A percentile compares a stretch with the other conserved stretches of the same genome.
phyloP scores from a whole-genome alignment of 1,284 basidiomycete species.

The Limonomyces culmigenus region DNA sequence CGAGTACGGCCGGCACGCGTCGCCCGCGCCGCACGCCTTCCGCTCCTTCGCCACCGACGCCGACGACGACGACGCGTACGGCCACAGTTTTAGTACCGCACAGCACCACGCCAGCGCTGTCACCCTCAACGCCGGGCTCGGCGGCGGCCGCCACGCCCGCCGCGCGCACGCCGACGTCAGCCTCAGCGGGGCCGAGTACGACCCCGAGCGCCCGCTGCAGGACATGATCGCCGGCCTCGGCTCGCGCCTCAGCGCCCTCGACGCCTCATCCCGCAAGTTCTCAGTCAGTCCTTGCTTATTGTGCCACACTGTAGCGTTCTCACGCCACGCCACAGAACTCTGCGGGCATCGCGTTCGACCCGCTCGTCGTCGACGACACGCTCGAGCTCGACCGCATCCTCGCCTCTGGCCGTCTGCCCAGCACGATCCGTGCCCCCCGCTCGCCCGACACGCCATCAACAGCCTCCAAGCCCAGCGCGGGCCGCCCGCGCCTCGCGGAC shows the following conservation, averaged over 20 bases:
- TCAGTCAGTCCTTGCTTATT: constrained; percentile 17
- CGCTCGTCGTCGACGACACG: constrained; percentile 39
- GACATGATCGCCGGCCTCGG: constrained; percentile 48
- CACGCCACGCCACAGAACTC: constrained; percentile 8
- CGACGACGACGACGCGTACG: constrained; percentile 38
- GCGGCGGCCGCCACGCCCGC: constrained; percentile 22
- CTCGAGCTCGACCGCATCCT: constrained; percentile 47
- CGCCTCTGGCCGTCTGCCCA: constrained; percentile 27
- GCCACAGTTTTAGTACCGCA: constrained; percentile 58
- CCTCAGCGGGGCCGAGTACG: constrained; percentile 67
- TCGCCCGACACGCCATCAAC: constrained; percentile 15
- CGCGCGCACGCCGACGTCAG: constrained; percentile 28
- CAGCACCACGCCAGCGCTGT: constrained; percentile 77
- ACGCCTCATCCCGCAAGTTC: constrained; percentile 28
- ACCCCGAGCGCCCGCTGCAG: constrained; percentile 69
- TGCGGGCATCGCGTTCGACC: constrained; percentile 24
- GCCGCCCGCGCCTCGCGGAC: constrained; percentile 39
- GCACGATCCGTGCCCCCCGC: constrained; percentile 24
- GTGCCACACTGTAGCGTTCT: background rate
- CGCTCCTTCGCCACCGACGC: constrained; percentile 37
- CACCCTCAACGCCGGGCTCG: constrained; percentile 73
- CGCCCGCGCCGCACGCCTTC: constrained; percentile 30
- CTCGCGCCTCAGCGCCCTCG: constrained; percentile 29
- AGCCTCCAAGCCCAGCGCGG: background rate
- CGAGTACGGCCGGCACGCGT: constrained; percentile 53